These are phyloP conservation scores for Myotisia sp. DNA, from an alignment of 2,329 filamentous ascomycete genomes.

Conservation along the genomic window DNA sequence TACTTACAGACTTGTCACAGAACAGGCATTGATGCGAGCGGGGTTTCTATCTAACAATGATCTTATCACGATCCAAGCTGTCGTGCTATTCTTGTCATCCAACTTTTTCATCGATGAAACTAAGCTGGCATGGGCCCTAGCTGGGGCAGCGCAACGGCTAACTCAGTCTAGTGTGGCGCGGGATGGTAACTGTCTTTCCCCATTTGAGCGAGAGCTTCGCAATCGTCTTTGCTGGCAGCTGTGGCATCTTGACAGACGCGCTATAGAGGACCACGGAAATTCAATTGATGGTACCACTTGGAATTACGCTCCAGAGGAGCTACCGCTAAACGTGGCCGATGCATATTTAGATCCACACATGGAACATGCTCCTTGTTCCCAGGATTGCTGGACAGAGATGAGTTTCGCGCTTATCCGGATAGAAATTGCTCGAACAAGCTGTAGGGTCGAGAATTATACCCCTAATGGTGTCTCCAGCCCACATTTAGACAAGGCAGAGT, in stretches of 20 bases:
- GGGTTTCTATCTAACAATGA: constrained; percentile 29
- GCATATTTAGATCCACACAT: constrained; percentile 28
- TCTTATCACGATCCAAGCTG: constrained; percentile 37
- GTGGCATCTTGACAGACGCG: constrained; percentile 25
- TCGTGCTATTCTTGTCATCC: constrained; percentile 41
- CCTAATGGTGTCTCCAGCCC: not conserved
- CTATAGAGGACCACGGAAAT: constrained; percentile 8
- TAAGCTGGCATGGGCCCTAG: constrained; percentile 16
- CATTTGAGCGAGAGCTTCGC: constrained; percentile 31
- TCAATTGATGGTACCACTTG: constrained; percentile 10
- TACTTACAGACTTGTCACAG: constrained; percentile 42
- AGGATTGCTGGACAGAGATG: constrained; percentile 35
- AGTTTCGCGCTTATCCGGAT: constrained; percentile 33
- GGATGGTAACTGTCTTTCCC: constrained; percentile 20
- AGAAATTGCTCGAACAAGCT: constrained; percentile 23
- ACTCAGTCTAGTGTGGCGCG: constrained; percentile 8
- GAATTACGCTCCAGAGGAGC: too few species aligned
- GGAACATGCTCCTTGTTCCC: constrained; percentile 26
- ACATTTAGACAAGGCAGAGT: constrained; percentile 16
- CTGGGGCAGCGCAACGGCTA: constrained; percentile 28
- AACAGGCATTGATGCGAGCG: constrained; percentile 41
- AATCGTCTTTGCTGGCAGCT: constrained; percentile 31
- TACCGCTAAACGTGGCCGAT: constrained; percentile 33
- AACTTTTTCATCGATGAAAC: constrained; percentile 9
- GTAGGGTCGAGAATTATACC: not conserved